phyloP scores from a whole-genome alignment of 1,284 basidiomycete species.

The Cutaneotrichosporon cyanovorans region DNA sequence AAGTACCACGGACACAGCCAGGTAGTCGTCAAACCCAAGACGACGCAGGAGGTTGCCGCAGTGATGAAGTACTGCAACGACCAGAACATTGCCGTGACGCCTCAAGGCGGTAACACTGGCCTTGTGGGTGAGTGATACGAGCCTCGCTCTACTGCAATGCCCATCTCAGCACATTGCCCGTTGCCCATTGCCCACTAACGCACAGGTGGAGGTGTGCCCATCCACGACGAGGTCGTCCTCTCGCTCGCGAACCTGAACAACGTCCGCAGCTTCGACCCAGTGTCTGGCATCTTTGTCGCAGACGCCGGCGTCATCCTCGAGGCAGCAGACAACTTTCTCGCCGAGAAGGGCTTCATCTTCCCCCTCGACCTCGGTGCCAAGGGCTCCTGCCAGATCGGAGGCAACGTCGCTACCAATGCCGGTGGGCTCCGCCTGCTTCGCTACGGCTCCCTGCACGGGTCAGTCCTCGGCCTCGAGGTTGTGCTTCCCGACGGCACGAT shows the following conservation, averaged over 20 bases:
- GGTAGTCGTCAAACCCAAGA: conserved; percentile 82
- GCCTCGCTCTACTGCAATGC: too few relatives aligned
- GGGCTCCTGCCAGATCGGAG: conserved; percentile 98
- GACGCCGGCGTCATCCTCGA: conserved; percentile 95
- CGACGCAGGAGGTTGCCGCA: conserved; percentile 76
- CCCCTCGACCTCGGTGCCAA: conserved; percentile 97
- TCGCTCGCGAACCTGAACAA: conserved; percentile 74
- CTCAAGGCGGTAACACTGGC: conserved; percentile 97
- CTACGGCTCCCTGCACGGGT: conserved; percentile 92
- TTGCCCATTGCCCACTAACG: not conserved
- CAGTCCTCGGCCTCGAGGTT: conserved; percentile 93
- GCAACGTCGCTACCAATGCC: conserved; percentile 95
- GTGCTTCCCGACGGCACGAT: conserved; percentile 96
- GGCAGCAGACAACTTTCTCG: conserved; percentile 75
- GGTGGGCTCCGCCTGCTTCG: conserved; percentile 88
- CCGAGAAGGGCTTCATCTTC: conserved; percentile 88
- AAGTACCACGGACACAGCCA: conserved; percentile 80
- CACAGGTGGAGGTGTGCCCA: conserved; percentile 79
- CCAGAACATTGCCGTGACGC: conserved; percentile 75
- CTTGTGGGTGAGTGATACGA: conserved; percentile 56
- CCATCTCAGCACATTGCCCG: too few relatives aligned
- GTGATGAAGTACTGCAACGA: conserved; percentile 79
- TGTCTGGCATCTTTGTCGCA: conserved; percentile 60
- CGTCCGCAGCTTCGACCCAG: conserved; percentile 84
- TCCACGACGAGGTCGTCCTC: conserved; percentile 82